Percentiles rank a stretch among this genome's conserved stretches.
These are phyloP conservation scores for Pseudonectria foliicola DNA, from an alignment of 2,329 filamentous ascomycete genomes.

Conservation along the genomic window DNA sequence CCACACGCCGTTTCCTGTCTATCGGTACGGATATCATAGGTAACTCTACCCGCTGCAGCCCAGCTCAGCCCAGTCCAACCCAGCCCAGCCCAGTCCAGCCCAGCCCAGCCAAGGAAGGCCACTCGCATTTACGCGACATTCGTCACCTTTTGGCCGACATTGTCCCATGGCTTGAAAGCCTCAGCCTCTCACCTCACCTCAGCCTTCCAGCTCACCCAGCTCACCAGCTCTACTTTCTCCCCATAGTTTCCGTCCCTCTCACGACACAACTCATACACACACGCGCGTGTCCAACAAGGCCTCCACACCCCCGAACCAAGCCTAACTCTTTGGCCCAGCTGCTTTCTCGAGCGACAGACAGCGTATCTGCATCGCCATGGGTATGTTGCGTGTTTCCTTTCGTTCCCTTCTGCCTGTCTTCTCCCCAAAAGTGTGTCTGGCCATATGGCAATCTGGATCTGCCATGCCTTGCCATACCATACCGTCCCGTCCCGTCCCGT, in stretches of 20 bases:
- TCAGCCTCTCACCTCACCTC: no score
- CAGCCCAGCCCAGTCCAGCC: conserved; percentile 22
- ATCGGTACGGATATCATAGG: no score
- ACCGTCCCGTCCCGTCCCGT: no score
- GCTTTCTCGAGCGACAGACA: conserved; percentile 12
- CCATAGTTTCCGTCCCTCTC: conserved; percentile 14
- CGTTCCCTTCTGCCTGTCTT: neutral
- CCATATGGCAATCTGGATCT: neutral
- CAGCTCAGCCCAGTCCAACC: conserved; percentile 10
- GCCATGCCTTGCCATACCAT: neutral
- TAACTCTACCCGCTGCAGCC: conserved; percentile 8
- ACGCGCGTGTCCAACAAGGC: conserved; percentile 1
- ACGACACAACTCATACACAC: conserved; percentile 19
- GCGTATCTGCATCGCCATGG: conserved; percentile 17
- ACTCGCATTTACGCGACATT: conserved; percentile 27
- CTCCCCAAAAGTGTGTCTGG: conserved; percentile 1
- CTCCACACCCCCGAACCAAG: conserved; percentile 17
- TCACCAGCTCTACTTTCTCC: conserved; percentile 18
- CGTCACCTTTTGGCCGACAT: conserved; percentile 21
- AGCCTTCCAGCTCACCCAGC: no score
- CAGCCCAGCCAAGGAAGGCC: no score
- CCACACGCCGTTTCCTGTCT: no score
- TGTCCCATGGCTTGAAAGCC: conserved; percentile 28
- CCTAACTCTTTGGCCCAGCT: conserved; percentile 16
- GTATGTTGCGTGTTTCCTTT: conserved; percentile 13